Percentiles rank a stretch among this genome's conserved stretches.
Conservation (phyloP, 768 basidiomycete genomes). For the Lentinula edodes region DNA sequence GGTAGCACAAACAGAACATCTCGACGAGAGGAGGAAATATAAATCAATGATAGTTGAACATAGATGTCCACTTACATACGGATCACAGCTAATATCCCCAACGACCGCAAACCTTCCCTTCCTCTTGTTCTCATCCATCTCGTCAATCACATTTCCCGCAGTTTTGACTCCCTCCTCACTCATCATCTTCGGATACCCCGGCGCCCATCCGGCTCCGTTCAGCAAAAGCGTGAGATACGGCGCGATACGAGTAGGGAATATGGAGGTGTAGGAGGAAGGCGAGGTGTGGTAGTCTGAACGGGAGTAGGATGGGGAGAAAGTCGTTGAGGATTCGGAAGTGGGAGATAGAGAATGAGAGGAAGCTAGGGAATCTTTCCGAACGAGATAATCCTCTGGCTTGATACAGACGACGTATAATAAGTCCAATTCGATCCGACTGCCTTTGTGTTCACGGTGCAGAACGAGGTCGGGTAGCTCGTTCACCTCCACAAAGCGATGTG, state of each 20-base stretch:
- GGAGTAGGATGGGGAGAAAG: constrained; percentile 33
- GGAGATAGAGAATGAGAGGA: background rate
- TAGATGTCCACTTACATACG: constrained; percentile 41
- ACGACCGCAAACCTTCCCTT: constrained; percentile 62
- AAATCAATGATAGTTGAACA: no score
- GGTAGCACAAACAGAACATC: background rate
- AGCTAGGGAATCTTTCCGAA: constrained; percentile 40
- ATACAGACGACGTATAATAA: constrained; percentile 51
- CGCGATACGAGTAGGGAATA: constrained; percentile 72
- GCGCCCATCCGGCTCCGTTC: constrained; percentile 84
- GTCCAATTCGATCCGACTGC: background rate
- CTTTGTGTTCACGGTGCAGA: constrained; percentile 37
- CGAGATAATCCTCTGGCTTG: constrained; percentile 63
- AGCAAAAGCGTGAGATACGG: constrained; percentile 82
- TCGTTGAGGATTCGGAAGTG: background rate
- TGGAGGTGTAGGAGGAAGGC: constrained; percentile 59
- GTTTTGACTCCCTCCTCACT: constrained; percentile 36
- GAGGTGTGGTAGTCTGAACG: constrained; percentile 70
- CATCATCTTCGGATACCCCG: constrained; percentile 75
- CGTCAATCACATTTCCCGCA: constrained; percentile 26
- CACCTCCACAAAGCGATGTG: constrained; percentile 51
- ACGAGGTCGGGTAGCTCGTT: constrained; percentile 56
- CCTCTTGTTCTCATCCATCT: constrained; percentile 42
- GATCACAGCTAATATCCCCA: constrained; percentile 87
- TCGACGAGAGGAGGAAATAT: no score